Conservation (phyloP, 768 basidiomycete species). For the Ramaria sp. region DNA sequence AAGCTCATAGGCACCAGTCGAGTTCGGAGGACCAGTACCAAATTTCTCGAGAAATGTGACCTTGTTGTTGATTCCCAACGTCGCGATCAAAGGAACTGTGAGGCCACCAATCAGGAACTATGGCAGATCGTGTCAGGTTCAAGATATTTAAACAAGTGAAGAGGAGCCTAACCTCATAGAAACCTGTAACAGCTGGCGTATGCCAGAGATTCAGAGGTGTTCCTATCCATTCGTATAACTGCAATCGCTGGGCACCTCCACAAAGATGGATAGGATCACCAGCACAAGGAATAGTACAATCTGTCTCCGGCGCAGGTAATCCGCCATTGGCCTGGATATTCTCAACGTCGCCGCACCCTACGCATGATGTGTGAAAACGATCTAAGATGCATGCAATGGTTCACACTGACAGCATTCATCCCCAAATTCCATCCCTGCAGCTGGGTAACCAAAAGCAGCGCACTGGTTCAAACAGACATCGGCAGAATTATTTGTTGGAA, state of each 20-base stretch:
- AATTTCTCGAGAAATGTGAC: slow-evolving; percentile 70
- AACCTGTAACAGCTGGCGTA: slow-evolving; percentile 51
- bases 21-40: slow-evolving; percentile 53
- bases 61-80: slow-evolving; percentile 73
- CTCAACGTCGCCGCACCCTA: slow-evolving; percentile 61
- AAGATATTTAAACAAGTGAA: neutral
- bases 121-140: neutral
- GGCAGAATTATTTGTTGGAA: slow-evolving; percentile 52
- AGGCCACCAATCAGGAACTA: slow-evolving; percentile 46
- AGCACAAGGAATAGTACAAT: slow-evolving; percentile 46
- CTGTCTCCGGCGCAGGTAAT: slow-evolving; percentile 21
- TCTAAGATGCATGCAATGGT: neutral
- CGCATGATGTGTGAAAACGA: neutral
- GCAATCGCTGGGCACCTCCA: slow-evolving; percentile 45
- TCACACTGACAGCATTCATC: slow-evolving; percentile 59
- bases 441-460: slow-evolving; percentile 59
- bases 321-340: slow-evolving; percentile 35
- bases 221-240: slow-evolving; percentile 12
- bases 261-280: slow-evolving; percentile 64
- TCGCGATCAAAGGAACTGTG: slow-evolving; percentile 63
- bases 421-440: slow-evolving; percentile 58
- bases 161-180: slow-evolving; percentile 47
- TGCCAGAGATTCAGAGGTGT: slow-evolving; percentile 49
- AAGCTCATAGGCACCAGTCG: slow-evolving; percentile 72
- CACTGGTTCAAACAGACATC: slow-evolving; percentile 59